Conservation (phyloP, 345 rosid genomes). For the Citrus sinensis region DVS_A1.0 CM039167.1:28542001-28542500, state of each 20-base stretch:
- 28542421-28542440: background rate
- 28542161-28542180: background rate
- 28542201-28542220: background rate
- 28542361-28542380: background rate
- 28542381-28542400: background rate
- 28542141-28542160: background rate
- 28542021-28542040: background rate
- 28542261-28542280: background rate
- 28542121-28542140: background rate
- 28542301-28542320: background rate
- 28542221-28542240: background rate
- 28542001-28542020: background rate
- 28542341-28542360: background rate
- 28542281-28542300: too few species aligned
- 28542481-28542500: background rate
- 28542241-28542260: background rate
- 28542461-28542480: background rate
- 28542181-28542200: background rate
- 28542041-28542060: background rate
- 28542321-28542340: background rate
- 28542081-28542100: background rate
- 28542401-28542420: conserved; percentile 4
- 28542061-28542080: background rate
- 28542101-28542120: background rate
- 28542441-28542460: background rate